phyloP scores from a whole-genome alignment of 2,329 filamentous ascomycete genomes.

The Lasiodiplodia gonubiensis region DNA sequence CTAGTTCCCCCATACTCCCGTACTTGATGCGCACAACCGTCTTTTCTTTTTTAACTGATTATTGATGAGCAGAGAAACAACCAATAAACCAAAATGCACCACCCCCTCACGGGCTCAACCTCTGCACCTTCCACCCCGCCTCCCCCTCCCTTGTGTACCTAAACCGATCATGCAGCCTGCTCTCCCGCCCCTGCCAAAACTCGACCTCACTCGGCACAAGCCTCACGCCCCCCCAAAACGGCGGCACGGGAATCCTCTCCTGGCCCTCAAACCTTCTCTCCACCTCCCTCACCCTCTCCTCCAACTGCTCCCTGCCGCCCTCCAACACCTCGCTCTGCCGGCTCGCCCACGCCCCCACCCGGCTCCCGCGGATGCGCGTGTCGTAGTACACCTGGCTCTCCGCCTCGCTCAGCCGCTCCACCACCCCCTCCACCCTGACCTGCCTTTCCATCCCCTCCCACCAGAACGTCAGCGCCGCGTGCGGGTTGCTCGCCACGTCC shows the following conservation, averaged over 20 bases:
- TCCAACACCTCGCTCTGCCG: constrained; percentile 78
- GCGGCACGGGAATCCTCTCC: constrained; percentile 85
- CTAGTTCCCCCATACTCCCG: background rate
- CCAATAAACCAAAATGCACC: background rate
- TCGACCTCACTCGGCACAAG: constrained; percentile 86
- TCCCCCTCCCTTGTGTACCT: constrained; percentile 75
- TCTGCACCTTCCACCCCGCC: constrained; percentile 73
- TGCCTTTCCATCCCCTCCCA: constrained; percentile 91
- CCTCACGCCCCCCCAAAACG: constrained; percentile 92
- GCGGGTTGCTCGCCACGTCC: constrained; percentile 75
- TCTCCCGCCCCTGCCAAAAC: constrained; percentile 98
- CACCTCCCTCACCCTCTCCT: constrained; percentile 76
- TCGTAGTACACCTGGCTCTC: constrained; percentile 74
- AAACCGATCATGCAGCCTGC: constrained; percentile 93
- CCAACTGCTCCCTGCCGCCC: constrained; percentile 74
- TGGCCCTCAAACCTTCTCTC: constrained; percentile 75
- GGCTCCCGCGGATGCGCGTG: constrained; percentile 74
- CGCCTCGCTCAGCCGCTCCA: constrained; percentile 68
- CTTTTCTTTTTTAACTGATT: background rate
- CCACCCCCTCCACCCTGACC: constrained; percentile 82
- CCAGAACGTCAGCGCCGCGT: constrained; percentile 86
- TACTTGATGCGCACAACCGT: too few species aligned
- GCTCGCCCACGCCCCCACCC: constrained; percentile 93
- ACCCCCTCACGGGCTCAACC: constrained; percentile 69
- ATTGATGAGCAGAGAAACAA: background rate